phyloP scores from a whole-genome alignment of 2,329 filamentous ascomycete species.

The Pseudogymnoascus sp. region DNA sequence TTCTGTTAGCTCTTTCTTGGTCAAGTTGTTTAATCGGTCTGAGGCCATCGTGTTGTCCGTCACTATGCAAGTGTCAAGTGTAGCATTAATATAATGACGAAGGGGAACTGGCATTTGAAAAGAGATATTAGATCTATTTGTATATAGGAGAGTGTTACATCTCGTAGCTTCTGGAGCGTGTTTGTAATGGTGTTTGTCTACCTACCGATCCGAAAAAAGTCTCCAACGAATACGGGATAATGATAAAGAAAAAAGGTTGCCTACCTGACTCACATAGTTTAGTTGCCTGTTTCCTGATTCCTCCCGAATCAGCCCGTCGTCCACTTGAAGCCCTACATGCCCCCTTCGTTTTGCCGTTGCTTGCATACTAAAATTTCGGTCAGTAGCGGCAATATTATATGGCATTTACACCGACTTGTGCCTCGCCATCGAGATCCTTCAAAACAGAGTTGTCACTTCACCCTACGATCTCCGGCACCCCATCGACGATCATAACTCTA shows the following conservation, averaged over 20 bases:
- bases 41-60: not conserved
- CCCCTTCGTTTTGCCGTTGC: not conserved
- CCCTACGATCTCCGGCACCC: not conserved
- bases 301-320: not conserved
- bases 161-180: not conserved
- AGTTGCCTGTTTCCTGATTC: not conserved
- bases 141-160: not conserved
- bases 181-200: not conserved
- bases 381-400: not conserved
- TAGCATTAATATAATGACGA: not conserved
- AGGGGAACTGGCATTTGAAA: not conserved
- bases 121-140: not conserved
- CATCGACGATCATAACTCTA: not conserved
- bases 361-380: not conserved
- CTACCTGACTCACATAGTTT: not conserved
- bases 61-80: not conserved
- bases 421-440: not conserved
- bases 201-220: not conserved
- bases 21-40: not conserved
- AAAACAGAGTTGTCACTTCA: not conserved
- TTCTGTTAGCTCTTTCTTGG: not conserved
- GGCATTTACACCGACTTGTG: not conserved
- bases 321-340: not conserved
- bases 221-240: not conserved
- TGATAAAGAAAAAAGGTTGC: not conserved